Conservation (phyloP, 1,284 basidiomycete genomes). For the Heterobasidion occidentale region DNA sequence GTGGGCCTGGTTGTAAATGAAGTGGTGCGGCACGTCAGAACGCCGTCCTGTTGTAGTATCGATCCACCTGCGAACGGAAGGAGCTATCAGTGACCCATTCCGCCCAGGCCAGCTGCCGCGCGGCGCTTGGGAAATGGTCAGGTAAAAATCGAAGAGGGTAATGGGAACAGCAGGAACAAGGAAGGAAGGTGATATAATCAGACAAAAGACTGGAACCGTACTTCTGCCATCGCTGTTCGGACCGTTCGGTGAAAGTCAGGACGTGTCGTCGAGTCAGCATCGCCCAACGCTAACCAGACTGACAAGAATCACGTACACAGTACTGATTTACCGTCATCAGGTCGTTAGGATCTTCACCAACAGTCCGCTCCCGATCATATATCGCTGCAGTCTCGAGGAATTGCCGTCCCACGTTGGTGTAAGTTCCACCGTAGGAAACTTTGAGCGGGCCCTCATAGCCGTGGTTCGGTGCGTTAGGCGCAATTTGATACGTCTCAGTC, state of each 20-base stretch:
- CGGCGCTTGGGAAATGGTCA: too few species aligned
- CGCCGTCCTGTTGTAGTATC: conserved; percentile 10
- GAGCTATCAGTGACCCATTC: not conserved
- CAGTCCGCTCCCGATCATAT: conserved; percentile 32
- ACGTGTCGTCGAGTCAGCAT: not conserved
- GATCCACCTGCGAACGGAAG: conserved; percentile 6
- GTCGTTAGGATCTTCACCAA: conserved; percentile 34
- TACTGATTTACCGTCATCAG: conserved; percentile 33
- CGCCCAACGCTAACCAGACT: not conserved
- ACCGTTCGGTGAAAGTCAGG: too few species aligned
- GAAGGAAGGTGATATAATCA: not conserved
- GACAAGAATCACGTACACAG: conserved; percentile 26
- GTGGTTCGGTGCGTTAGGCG: conserved; percentile 28
- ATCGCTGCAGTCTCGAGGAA: conserved; percentile 34
- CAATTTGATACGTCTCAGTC: conserved; percentile 43
- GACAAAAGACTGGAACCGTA: conserved; percentile 5
- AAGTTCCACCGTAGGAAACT: conserved; percentile 31
- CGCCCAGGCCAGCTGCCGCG: too few species aligned
- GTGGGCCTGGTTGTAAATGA: conserved; percentile 9
- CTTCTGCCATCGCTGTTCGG: conserved; percentile 30
- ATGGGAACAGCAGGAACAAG: not conserved
- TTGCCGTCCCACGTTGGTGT: conserved; percentile 33
- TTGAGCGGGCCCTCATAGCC: conserved; percentile 47
- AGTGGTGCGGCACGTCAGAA: conserved; percentile 9
- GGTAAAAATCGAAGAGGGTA: too few species aligned